Evolutionary conservation across 1,284 basidiomycete genomes (phyloP).

Genomic region (Irpex lacteus): DNA sequence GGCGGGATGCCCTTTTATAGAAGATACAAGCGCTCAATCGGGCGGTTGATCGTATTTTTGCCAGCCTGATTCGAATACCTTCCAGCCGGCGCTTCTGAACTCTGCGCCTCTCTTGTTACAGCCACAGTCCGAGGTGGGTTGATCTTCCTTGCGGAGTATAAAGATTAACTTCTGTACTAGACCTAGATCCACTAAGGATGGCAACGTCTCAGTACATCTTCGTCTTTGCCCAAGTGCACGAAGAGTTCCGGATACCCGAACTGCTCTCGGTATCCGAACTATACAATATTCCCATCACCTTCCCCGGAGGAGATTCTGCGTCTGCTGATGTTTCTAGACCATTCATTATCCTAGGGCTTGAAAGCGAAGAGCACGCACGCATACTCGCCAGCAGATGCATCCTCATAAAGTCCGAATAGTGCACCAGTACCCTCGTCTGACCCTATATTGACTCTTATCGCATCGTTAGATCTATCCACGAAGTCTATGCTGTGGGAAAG

Average conservation of each 20-base stretch:
- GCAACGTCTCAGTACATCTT: slow-evolving; percentile 54
- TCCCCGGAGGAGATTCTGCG: slow-evolving; percentile 36
- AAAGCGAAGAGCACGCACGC: slow-evolving; percentile 70
- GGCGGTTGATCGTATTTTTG: not conserved
- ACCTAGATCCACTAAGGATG: slow-evolving; percentile 25
- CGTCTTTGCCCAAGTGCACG: slow-evolving; percentile 77
- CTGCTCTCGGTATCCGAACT: slow-evolving; percentile 71
- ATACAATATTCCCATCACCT: slow-evolving; percentile 50
- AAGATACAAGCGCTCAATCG: not conserved
- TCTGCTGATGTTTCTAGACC: slow-evolving; percentile 56
- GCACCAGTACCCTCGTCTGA: not conserved
- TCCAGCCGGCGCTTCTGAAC: too few species aligned
- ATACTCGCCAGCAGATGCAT: slow-evolving; percentile 80
- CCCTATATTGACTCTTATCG: slow-evolving; percentile 10
- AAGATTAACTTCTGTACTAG: not conserved
- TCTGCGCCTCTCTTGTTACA: too few species aligned
- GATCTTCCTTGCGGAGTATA: not conserved
- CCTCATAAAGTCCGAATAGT: slow-evolving; percentile 67
- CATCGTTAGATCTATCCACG: slow-evolving; percentile 63
- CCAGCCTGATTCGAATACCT: not conserved
- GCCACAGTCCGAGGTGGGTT: not conserved
- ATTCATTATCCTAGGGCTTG: slow-evolving; percentile 72
- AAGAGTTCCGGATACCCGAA: slow-evolving; percentile 81
- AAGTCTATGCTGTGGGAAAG: slow-evolving; percentile 70
- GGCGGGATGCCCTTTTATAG: not conserved